Percentiles rank a stretch among this genome's conserved stretches.
Evolutionary conservation across 169 alveolate genomes (phyloP).

Genomic region (Babesia sp.): DNA sequence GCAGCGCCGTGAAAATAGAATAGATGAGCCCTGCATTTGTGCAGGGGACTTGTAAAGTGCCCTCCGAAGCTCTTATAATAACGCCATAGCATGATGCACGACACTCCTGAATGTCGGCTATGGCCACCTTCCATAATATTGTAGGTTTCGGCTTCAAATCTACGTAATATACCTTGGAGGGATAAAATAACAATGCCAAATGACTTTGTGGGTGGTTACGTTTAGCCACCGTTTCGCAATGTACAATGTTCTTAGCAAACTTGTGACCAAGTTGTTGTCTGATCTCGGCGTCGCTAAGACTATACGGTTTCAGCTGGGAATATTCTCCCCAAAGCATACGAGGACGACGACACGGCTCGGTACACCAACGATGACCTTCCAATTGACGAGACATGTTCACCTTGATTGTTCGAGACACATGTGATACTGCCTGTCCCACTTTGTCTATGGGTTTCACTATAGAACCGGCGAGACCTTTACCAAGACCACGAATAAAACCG

Average conservation of each 20-base stretch:
- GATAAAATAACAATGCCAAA: conserved; percentile 62
- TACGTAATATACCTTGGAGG: conserved; percentile 61
- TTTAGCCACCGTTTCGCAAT: conserved; percentile 68
- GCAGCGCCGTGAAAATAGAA: conserved; percentile 37
- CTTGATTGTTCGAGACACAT: conserved; percentile 84
- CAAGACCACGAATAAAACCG: conserved; percentile 87
- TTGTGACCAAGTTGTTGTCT: conserved; percentile 78
- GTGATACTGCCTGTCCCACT: conserved; percentile 88
- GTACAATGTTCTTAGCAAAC: conserved; percentile 76
- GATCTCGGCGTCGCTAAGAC: conserved; percentile 78
- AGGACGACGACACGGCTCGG: conserved; percentile 80
- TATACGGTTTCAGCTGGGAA: conserved; percentile 70
- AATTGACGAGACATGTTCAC: conserved; percentile 78
- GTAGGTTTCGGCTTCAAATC: conserved; percentile 43
- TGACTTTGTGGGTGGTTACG: conserved; percentile 34
- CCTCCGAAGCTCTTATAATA: conserved; percentile 29
- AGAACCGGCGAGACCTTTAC: conserved; percentile 89
- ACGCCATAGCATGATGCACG: conserved; percentile 68
- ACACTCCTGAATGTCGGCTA: conserved; percentile 44
- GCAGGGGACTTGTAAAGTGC: conserved; percentile 54
- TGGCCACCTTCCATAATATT: conserved; percentile 52
- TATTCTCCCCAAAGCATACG: conserved; percentile 88
- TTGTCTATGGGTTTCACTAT: conserved; percentile 89
- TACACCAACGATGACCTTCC: conserved; percentile 35
- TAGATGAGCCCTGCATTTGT: conserved; percentile 46